Base-by-base conservation (phyloP, 768 basidiomycete genomes). In the Naematelia encephala region DNA sequence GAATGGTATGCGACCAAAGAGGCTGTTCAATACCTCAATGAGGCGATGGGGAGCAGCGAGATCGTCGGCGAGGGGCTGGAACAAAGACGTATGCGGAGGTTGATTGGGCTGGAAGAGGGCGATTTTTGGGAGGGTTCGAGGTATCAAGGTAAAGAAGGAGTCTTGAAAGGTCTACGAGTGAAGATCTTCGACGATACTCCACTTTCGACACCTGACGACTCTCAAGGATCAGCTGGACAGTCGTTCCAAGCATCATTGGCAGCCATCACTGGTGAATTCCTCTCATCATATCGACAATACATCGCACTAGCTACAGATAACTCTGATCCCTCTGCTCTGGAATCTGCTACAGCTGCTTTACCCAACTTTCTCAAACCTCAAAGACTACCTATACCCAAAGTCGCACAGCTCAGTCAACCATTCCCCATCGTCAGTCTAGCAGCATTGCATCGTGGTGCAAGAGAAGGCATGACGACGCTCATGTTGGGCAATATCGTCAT, bases 1-100 rank as follows among this genome's bases (percentile, higher is more conserved):
- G 80, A 83, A 50, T 90, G 91, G 60, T 94, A 88, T 87, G 86
- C 89, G 2, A 92, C 90, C 0, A 71, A 76, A 0, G 89, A 90
- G 69, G 89, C 89, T 0, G 82, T 84, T 28, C 82, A 84, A 56
- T 84, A 90, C 5, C 87, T 86, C 63, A 76, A 86, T n/a, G 82
- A 85, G 29, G 91, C 91, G 53, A 85, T 91, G 8, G 50, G 63
- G 19, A 61, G 62, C 43, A 61, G 56, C 11, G 79, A 80, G 16
- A 90, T 88, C 70, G 87, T 92, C 39, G 90, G 89, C 1, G 88
- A 89, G 0, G 79, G 81, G 2, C 78, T 78, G 61, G 90, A 92
- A 75, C 85, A 82, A 62, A 46, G 60, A 26, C 39, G 70, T 2
- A 69, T 72, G 70, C 43, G 61, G 29, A 23, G 67, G 21, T 55